phyloP scores from a whole-genome alignment of 108 stramenopile species.

The Skeletonema tropicum region DNA sequence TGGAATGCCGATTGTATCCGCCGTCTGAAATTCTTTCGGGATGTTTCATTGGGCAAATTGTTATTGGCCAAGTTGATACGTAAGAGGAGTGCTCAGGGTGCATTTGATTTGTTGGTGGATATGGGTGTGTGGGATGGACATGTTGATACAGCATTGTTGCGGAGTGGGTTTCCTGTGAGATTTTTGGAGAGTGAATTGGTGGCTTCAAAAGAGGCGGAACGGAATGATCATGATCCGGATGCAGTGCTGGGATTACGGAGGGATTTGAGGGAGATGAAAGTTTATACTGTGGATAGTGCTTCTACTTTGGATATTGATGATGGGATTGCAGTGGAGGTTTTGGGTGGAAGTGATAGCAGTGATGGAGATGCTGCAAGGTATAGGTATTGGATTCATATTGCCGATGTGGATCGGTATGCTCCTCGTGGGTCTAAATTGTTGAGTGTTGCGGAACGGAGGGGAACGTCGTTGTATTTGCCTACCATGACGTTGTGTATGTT shows the following conservation, averaged over 20 bases:
- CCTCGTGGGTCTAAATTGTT: constrained; percentile 60
- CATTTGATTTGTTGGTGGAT: constrained; percentile 66
- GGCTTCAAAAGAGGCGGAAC: constrained; percentile 30
- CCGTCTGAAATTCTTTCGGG: constrained; percentile 61
- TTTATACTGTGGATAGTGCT: constrained; percentile 78
- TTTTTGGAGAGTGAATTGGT: constrained; percentile 55
- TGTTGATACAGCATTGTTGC: constrained; percentile 69
- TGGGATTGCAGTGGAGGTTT: constrained; percentile 66
- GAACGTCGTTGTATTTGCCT: constrained; percentile 76
- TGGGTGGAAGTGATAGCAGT: constrained; percentile 15
- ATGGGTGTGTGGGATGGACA: constrained; percentile 63
- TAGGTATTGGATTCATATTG: constrained; percentile 84
- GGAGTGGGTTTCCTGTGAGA: constrained; percentile 73
- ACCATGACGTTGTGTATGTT: constrained; percentile 70
- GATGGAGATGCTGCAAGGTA: constrained; percentile 21
- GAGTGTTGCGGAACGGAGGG: constrained; percentile 57
- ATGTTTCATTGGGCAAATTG: constrained; percentile 49
- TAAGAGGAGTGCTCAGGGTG: constrained; percentile 67
- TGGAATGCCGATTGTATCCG: constrained; percentile 54
- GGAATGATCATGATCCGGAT: constrained; percentile 57
- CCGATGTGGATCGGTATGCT: constrained; percentile 81
- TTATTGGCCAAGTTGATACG: constrained; percentile 54
- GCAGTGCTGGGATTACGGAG: constrained; percentile 60
- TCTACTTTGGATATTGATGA: constrained; percentile 81
- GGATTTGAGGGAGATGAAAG: constrained; percentile 66